Conservation (phyloP, 2,329 filamentous ascomycete genomes). For the Monosporascus sp. region DNA sequence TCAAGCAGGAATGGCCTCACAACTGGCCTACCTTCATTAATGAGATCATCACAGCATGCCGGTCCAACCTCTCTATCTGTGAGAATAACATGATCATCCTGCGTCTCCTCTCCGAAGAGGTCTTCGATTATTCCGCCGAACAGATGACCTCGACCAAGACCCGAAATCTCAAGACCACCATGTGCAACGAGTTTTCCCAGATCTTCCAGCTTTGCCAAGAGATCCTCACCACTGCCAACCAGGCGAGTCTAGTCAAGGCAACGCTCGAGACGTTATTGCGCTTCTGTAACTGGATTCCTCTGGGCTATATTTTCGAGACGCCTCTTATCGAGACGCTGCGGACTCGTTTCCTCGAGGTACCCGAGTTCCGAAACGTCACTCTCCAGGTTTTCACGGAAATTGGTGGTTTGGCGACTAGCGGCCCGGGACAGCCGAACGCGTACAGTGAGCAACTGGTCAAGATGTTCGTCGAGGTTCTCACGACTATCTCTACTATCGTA, state of each 20-base stretch:
- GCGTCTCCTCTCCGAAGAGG: slow-evolving; percentile 90
- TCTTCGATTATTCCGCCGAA: slow-evolving; percentile 97
- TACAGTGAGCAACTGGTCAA: slow-evolving; percentile 95
- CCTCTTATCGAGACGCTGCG: slow-evolving; percentile 91
- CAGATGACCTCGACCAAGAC: slow-evolving; percentile 99
- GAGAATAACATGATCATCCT: slow-evolving; percentile 99
- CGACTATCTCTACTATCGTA: slow-evolving; percentile 88
- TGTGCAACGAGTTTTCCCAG: slow-evolving; percentile 97
- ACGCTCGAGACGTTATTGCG: slow-evolving; percentile 92
- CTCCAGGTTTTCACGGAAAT: slow-evolving; percentile 97
- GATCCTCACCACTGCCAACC: slow-evolving; percentile 83
- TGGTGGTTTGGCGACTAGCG: slow-evolving; percentile 82
- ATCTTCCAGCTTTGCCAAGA: slow-evolving; percentile 98
- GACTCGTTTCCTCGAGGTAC: slow-evolving; percentile 84
- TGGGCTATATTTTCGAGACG: slow-evolving; percentile 98
- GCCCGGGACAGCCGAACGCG: slow-evolving; percentile 57
- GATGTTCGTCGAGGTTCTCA: slow-evolving; percentile 97
- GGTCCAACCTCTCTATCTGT: slow-evolving; percentile 92
- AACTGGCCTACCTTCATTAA: slow-evolving; percentile 99
- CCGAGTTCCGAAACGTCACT: slow-evolving; percentile 94
- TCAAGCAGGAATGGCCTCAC: slow-evolving; percentile 99
- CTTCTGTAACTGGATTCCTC: slow-evolving; percentile 98
- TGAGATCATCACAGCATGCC: slow-evolving; percentile 95
- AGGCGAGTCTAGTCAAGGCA: slow-evolving; percentile 87
- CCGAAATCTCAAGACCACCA: slow-evolving; percentile 92